Base-by-base conservation (phyloP, 495 filamentous ascomycete genomes). In the Lophium mytilinum region DNA sequence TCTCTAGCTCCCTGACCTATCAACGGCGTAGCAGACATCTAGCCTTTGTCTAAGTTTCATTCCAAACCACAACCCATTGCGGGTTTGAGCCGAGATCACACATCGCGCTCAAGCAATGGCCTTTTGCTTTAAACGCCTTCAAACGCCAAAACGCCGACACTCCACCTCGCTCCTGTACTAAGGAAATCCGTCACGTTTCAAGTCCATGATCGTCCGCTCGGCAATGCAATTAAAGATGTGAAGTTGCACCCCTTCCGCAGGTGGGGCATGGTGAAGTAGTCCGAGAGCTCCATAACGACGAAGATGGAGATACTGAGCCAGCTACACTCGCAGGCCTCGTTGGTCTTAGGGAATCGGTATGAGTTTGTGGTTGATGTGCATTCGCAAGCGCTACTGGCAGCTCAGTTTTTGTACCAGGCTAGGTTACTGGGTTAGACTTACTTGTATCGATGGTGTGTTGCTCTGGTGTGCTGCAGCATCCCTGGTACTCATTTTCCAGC, bases 391-490 rank as follows among this genome's bases (percentile, higher is more conserved):
- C 45, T 48, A 35, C 35, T 55, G 36, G 21, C 17, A 41, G 41
- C 14, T 41, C 46, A 39, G 49, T 41, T 5, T 19, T 37, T 7
- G 30, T 35, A 53, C 19, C 24, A 18, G 42, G 10, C 14, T n/a
- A 11, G 19, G 37, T 53, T 6, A 17, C 3, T 19, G 8, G 5
- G 19, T 14, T 52, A 14, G 33, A 33, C 56, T 53, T 53, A 53
- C 56, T 14, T 8, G 49, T 9, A 6, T 46, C 24, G 9, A 40
- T 45, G 12, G 17, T 45, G 1, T 46, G 6, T 37, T 43, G 34
- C 14, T 15, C 19, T 14, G 51, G 45, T 18, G 51, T 40, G 49
- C 50, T 55, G 46, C 58, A 61, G 39, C 58, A 56, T n/a, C 58
- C 52, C 17, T 52, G 42, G 18, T 43, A 61, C 17, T 42, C 33